Evolutionary conservation across 345 rosid species (phyloP), one percentile per base, ranked within the genome.

Genomic region (Litchi chinensis): DNA sequence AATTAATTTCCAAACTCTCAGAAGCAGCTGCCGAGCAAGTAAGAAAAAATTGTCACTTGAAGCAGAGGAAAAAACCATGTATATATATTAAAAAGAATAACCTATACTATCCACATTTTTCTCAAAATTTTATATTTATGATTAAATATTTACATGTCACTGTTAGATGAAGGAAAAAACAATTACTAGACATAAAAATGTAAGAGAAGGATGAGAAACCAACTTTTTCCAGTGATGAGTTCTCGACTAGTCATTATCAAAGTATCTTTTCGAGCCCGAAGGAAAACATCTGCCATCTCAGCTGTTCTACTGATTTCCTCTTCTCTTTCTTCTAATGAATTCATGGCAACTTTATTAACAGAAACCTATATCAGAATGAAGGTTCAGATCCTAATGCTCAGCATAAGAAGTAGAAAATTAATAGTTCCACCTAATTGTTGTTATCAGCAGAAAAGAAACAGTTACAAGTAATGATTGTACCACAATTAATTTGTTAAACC

Each of bases 1-100:
- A 92, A 86, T 95, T 95, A 83, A 95, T 95, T 81, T 89, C 94
- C 80, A 95, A 89, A 87, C 98, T 93, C 87, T 95, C 99, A 63
- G 90, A 87, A 85, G 98, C 86, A 81, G 90, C 98, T 95, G 91
- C 82, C 73, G 78, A 75, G 81, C 26, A 60, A 6, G 65, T n/a
- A 70, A 73, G 76, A 70, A 64, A 75, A 77, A 41, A 57, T 68
- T 73, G 16, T 9, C 70, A 44, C 10, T 75, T 24, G 54, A 70
- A 37, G 39, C 26, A 15, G 44, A 54, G 44, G n/a, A 24, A 18
- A 28, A 26, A 22, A 15, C 24, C 16, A 40, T 15, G 5, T 75
- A 24, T 75, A 54, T 26, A 9, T 37, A 18, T 52, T 19, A 54
- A 60, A 12, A 13, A 21, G 40, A 75, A 65, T 60, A 26, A 39